A percentile compares a stretch with the other conserved stretches of the same genome.
Evolutionary conservation across 768 basidiomycete species (phyloP).

Genomic region (Podaxis sp.): DNA sequence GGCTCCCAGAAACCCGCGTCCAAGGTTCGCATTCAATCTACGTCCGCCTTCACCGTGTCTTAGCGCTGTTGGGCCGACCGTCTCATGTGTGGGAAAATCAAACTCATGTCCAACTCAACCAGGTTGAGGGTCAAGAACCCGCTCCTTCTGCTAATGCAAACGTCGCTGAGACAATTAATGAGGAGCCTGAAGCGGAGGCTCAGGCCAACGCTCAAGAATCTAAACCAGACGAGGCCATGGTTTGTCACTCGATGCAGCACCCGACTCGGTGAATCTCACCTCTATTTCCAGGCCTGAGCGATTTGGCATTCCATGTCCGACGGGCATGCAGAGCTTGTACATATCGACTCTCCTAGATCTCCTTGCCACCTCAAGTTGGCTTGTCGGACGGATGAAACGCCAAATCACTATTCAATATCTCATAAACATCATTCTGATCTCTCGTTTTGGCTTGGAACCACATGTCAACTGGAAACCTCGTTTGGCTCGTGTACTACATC

Average conservation of each 20-base stretch:
- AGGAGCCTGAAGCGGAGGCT: conserved; percentile 45
- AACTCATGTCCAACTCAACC: conserved; percentile 15
- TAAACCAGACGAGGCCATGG: conserved; percentile 11
- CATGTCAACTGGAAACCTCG: conserved; percentile 9
- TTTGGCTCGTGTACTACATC: not conserved
- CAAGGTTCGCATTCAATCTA: conserved; percentile 36
- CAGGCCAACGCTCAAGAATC: conserved; percentile 28
- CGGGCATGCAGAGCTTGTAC: not conserved
- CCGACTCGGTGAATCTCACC: not conserved
- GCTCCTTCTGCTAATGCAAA: conserved; percentile 28
- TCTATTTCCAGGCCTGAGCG: conserved; percentile 1
- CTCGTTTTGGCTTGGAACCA: conserved; percentile 3
- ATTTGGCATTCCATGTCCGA: conserved; percentile 1
- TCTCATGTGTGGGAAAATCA: conserved; percentile 10
- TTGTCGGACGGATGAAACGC: not conserved
- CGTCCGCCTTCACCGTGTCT: conserved; percentile 5
- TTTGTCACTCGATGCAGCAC: not conserved
- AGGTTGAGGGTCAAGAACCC: conserved; percentile 37
- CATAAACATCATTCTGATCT: conserved; percentile 3
- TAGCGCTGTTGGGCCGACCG: not conserved
- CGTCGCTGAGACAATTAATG: conserved; percentile 46
- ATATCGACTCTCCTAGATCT: not conserved
- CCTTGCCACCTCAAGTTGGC: not conserved
- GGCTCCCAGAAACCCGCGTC: conserved; percentile 62
- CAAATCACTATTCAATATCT: not conserved